A percentile compares a stretch with the other conserved stretches of the same genome.
phyloP scores from a whole-genome alignment of 352 stramenopile species.

The Poterioochromonas sp. region DNA sequence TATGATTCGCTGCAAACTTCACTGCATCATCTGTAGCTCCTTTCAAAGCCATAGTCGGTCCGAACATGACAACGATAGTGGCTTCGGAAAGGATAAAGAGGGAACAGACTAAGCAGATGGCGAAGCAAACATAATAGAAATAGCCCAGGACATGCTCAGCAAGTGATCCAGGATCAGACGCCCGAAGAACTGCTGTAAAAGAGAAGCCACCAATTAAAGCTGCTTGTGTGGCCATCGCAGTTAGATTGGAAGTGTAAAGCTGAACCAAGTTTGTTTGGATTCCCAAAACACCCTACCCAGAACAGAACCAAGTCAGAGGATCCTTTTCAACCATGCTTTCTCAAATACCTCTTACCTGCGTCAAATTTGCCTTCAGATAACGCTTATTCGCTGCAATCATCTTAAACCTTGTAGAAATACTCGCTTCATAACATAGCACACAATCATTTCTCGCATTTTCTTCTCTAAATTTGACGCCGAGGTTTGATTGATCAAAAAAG shows the following conservation, averaged over 20 bases:
- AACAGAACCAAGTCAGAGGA: too few relatives aligned
- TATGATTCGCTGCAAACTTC: not conserved
- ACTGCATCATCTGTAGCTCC: constrained; percentile 15
- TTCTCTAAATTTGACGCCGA: not conserved
- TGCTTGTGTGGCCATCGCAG: not conserved
- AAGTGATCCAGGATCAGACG: not conserved
- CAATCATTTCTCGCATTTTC: not conserved
- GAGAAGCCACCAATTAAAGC: constrained; percentile 19
- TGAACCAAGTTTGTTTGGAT: constrained; percentile 4
- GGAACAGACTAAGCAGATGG: not conserved
- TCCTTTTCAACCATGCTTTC: too few relatives aligned
- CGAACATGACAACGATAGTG: constrained; percentile 6
- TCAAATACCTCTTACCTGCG: not conserved
- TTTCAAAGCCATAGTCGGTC: constrained; percentile 3
- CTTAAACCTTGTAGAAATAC: not conserved
- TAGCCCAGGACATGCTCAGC: not conserved
- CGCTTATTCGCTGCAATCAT: constrained; percentile 27
- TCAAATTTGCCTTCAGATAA: constrained; percentile 17
- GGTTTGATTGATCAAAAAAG: not conserved
- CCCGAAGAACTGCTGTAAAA: not conserved
- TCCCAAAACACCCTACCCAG: constrained; percentile 5
- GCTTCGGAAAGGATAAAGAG: not conserved
- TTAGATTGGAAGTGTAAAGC: not conserved
- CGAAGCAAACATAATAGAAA: not conserved
- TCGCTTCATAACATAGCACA: not conserved